Conservation (phyloP, 495 filamentous ascomycete genomes). For the Talaromyces thailandensis region DNA sequence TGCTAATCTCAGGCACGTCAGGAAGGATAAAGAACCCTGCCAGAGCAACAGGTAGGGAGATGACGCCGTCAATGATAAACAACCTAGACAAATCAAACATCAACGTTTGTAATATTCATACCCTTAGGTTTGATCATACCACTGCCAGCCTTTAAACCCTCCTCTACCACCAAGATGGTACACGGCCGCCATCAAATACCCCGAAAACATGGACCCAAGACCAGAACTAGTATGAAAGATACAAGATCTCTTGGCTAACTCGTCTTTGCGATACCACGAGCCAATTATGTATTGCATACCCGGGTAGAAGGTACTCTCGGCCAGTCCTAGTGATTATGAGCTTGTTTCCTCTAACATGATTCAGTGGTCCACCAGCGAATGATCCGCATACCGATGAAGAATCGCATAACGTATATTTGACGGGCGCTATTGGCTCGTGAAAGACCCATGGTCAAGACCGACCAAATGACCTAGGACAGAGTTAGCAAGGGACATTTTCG, state of each 20-base stretch:
- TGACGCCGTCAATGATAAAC: conserved; percentile 36
- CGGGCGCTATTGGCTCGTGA: conserved; percentile 35
- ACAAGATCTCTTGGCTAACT: conserved; percentile 50
- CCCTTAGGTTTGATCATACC: conserved; percentile 9
- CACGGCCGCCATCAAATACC: conserved; percentile 48
- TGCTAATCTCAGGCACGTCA: conserved; percentile 51
- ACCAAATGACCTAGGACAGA: conserved; percentile 41
- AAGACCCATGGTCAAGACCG: conserved; percentile 39
- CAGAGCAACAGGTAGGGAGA: conserved; percentile 38
- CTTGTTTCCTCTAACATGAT: background rate
- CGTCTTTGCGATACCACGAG: conserved; percentile 44
- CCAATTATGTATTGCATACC: conserved; percentile 39
- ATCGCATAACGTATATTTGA: conserved; percentile 47
- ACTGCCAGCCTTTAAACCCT: conserved; percentile 42
- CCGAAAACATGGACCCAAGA: conserved; percentile 48
- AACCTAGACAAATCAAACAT: conserved; percentile 14
- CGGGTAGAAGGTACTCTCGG: conserved; percentile 37
- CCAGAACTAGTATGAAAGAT: conserved; percentile 51
- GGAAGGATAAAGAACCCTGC: conserved; percentile 52
- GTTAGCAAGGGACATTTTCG: background rate
- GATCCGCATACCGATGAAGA: conserved; percentile 41
- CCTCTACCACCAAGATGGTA: conserved; percentile 37
- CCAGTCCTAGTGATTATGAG: conserved; percentile 18
- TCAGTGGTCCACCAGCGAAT: conserved; percentile 13
- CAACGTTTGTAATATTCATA: background rate